Evolutionary conservation across 768 basidiomycete species (phyloP), one percentile per base, ranked within the genome.

Genomic region (Mycena rosella): DNA sequence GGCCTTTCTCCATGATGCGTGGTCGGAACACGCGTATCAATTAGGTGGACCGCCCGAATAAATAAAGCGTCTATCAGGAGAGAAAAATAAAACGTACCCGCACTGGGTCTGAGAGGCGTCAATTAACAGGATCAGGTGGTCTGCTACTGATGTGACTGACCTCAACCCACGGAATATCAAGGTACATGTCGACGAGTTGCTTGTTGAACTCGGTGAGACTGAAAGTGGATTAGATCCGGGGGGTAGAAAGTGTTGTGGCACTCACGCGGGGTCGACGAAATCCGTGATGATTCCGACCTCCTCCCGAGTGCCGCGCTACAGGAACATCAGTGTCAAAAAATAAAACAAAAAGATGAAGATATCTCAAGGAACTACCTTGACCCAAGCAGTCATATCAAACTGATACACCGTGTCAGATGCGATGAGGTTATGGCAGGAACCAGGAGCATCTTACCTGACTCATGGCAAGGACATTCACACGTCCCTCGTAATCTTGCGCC

Each of bases 341-440:
- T 15, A 36, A 36, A 36, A 36, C n/a, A 36, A 40, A 40, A 40
- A 40, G 38, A 18, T 62, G 52, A 32, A 22, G 45, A 60, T 52
- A 69, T 77, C 80, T n/a, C 38, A 81, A 74, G 36, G 66, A 74
- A 74, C 84, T 84, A 83, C 87, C 86, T 95, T 95, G 67, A 97
- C 93, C 95, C 95, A 98, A 61, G 94, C 94, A 24, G 94, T 96
- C 94, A 95, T 95, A 77, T 95, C 94, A 74, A 92, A 93, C 92
- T 94, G 60, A 42, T 38, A 24, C 61, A 64, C 42, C 45, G n/a
- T 38, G 60, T 73, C 65, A 76, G 63, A 61, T 40, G 36, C 11
- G 38, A 5, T 62, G 63, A 60, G 55, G 42, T 65, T 30, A 52
- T 13, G 18, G 27, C 20, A 26, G 36, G 34, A 62, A 26, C n/a